Evolutionary conservation across 2,329 filamentous ascomycete species (phyloP).

Genomic region (Diplodia scrobiculata): DNA sequence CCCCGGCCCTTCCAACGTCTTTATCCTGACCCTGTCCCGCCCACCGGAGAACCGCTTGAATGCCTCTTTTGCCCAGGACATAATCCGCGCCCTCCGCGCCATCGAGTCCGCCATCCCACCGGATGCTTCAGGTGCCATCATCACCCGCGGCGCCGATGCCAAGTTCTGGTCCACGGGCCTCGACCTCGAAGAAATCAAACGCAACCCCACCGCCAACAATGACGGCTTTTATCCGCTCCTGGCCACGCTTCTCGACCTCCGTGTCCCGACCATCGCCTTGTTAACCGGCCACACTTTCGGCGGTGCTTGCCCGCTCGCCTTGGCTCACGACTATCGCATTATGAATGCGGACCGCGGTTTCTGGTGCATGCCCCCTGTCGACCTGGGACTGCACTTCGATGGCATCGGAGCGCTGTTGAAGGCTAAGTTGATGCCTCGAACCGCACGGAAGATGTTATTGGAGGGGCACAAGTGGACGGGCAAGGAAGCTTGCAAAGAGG

Average conservation of each 20-base stretch:
- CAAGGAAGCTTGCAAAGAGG: constrained; percentile 54
- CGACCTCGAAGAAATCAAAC: constrained; percentile 52
- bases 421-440: constrained; percentile 54
- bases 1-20: constrained; percentile 42
- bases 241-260: constrained; percentile 54
- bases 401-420: constrained; percentile 58
- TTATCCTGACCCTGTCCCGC: constrained; percentile 59
- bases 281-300: constrained; percentile 56
- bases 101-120: constrained; percentile 49
- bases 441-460: constrained; percentile 60
- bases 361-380: constrained; percentile 53
- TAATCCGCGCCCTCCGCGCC: constrained; percentile 54
- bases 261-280: constrained; percentile 53
- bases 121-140: constrained; percentile 38
- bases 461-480: constrained; percentile 60
- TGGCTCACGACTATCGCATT: constrained; percentile 54
- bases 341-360: constrained; percentile 43
- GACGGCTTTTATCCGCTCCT: constrained; percentile 60
- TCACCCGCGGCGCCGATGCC: constrained; percentile 55
- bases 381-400: constrained; percentile 59
- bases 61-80: constrained; percentile 54
- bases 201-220: constrained; percentile 58
- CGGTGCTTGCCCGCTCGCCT: constrained; percentile 52
- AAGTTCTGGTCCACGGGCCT: constrained; percentile 47
- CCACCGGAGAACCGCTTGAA: constrained; percentile 58